A percentile compares a stretch with the other conserved stretches of the same genome.
These are phyloP conservation scores for Tuber microsphaerosporum DNA, from an alignment of 495 filamentous ascomycete genomes.

Conservation along the genomic window DNA sequence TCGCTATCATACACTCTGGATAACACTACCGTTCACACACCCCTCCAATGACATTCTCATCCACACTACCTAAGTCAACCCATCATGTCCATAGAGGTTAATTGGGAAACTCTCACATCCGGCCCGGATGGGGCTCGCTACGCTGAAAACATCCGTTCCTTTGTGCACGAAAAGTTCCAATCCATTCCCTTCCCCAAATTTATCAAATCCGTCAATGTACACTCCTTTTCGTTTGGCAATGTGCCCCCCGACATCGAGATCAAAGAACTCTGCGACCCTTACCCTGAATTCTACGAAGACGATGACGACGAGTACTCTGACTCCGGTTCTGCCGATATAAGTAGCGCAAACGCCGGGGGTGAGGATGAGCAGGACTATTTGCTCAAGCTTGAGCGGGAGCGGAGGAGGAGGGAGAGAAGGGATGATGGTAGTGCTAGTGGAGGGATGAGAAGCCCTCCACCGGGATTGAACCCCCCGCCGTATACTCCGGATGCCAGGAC, in stretches of 20 bases:
- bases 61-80: background rate
- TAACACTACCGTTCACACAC: background rate
- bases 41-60: background rate
- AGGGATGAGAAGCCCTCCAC: conserved; percentile 21
- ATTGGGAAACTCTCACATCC: conserved; percentile 87
- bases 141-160: conserved; percentile 77
- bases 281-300: conserved; percentile 94
- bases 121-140: conserved; percentile 77
- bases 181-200: conserved; percentile 82
- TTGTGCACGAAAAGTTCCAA: conserved; percentile 94
- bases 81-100: conserved; percentile 89
- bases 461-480: conserved; percentile 33
- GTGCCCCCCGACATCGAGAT: conserved; percentile 79
- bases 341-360: conserved; percentile 11
- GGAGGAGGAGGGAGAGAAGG: conserved; percentile 44
- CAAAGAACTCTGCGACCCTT: conserved; percentile 91
- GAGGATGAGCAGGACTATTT: conserved; percentile 44
- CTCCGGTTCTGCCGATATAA: conserved; percentile 15
- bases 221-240: conserved; percentile 84
- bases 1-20: no score
- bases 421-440: conserved; percentile 23
- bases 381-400: conserved; percentile 46
- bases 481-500: conserved; percentile 30
- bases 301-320: conserved; percentile 51
- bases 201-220: conserved; percentile 90